Evolutionary conservation across 495 filamentous ascomycete genomes (phyloP).

Genomic region (Zalerion maritima): DNA sequence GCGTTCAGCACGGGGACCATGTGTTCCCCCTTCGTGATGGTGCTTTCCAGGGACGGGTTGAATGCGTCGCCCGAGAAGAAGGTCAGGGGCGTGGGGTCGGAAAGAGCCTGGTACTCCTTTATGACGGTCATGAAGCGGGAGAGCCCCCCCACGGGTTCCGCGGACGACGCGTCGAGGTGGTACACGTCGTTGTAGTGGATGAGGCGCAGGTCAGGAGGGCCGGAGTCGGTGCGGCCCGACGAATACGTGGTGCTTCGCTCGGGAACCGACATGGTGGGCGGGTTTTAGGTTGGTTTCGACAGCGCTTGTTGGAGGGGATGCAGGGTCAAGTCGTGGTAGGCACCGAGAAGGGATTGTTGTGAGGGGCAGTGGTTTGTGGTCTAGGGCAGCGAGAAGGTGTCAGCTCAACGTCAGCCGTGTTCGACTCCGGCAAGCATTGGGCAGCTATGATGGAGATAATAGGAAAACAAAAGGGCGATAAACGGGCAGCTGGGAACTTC

Average conservation of each 20-base stretch:
- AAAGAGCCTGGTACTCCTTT: conserved; percentile 66
- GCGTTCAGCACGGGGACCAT: conserved; percentile 81
- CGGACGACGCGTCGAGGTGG: conserved; percentile 60
- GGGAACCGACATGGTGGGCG: conserved; percentile 10
- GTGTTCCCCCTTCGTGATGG: conserved; percentile 73
- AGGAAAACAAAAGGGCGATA: too few species aligned
- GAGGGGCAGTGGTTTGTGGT: too few species aligned
- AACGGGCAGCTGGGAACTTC: too few species aligned
- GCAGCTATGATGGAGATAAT: too few species aligned
- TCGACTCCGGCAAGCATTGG: too few species aligned
- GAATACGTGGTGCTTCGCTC: conserved; percentile 30
- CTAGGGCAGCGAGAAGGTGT: too few species aligned
- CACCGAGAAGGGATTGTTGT: too few species aligned
- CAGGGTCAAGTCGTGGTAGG: too few species aligned
- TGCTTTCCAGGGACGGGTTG: conserved; percentile 76
- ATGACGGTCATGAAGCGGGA: conserved; percentile 65
- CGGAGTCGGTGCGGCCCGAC: conserved; percentile 26
- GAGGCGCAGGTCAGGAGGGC: conserved; percentile 56
- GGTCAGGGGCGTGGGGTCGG: conserved; percentile 53
- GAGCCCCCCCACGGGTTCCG: conserved; percentile 67
- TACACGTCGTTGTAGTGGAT: conserved; percentile 91
- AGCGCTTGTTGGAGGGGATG: too few species aligned
- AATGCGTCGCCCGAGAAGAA: conserved; percentile 88
- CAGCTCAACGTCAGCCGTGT: too few species aligned
- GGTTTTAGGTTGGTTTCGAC: conserved; percentile 1